A percentile compares a stretch with the other conserved stretches of the same genome.
Evolutionary conservation across 768 basidiomycete species (phyloP).

Genomic region (Phlebiopsis flavidoalba): DNA sequence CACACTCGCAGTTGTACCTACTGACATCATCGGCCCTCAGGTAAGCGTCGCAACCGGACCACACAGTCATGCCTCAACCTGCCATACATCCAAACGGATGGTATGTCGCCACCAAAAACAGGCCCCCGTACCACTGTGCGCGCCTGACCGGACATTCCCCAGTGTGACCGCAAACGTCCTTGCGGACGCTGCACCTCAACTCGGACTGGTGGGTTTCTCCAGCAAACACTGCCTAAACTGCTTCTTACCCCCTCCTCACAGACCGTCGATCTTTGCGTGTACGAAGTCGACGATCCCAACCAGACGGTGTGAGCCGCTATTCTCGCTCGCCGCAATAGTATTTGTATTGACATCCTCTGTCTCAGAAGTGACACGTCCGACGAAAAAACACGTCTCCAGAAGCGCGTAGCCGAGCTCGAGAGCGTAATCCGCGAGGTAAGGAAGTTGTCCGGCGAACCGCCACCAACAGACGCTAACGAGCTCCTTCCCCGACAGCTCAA

Average conservation of each 20-base stretch:
- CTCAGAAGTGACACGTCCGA: slow-evolving; percentile 37
- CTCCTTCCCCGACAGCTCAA: slow-evolving; percentile 42
- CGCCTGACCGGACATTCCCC: not conserved
- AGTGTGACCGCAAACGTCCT: slow-evolving; percentile 46
- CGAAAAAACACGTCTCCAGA: slow-evolving; percentile 61
- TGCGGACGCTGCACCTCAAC: slow-evolving; percentile 41
- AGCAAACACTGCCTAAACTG: slow-evolving; percentile 3
- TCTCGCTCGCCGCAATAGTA: not conserved
- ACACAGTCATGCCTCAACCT: slow-evolving; percentile 72
- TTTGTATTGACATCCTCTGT: not conserved
- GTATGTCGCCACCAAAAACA: slow-evolving; percentile 32
- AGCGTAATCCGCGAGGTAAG: slow-evolving; percentile 75
- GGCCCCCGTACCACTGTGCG: not conserved
- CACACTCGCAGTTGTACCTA: slow-evolving; percentile 3
- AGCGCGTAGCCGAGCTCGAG: slow-evolving; percentile 78
- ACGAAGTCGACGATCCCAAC: slow-evolving; percentile 75
- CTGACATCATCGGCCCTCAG: slow-evolving; percentile 6
- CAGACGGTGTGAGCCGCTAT: slow-evolving; percentile 42
- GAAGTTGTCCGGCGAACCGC: not conserved
- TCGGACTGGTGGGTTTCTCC: slow-evolving; percentile 29
- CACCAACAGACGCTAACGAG: not conserved
- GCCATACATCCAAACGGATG: slow-evolving; percentile 72
- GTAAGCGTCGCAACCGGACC: slow-evolving; percentile 58
- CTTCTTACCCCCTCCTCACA: slow-evolving; percentile 20
- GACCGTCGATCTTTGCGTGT: slow-evolving; percentile 82